phyloP scores from a whole-genome alignment of 148 eudicot genomes.

The Vaccinium macrocarpon region DNA sequence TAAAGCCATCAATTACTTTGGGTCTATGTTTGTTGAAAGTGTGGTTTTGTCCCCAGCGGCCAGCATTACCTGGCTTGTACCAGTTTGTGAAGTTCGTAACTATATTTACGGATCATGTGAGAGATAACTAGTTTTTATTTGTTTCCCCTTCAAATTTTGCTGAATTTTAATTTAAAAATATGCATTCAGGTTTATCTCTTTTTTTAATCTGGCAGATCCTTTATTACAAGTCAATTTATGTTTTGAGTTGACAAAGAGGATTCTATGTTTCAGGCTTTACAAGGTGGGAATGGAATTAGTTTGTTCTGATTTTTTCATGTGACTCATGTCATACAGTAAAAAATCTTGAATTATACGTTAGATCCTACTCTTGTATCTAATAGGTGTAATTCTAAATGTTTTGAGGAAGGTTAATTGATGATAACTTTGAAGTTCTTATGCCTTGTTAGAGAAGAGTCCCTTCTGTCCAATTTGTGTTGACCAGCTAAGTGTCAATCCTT shows the following conservation, averaged over 20 bases:
- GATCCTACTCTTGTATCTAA: neutral
- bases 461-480: neutral
- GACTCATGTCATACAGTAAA: neutral
- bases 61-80: neutral
- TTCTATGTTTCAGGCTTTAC: neutral
- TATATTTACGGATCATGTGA: neutral
- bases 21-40: neutral
- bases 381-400: neutral
- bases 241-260: neutral
- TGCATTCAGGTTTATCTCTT: neutral
- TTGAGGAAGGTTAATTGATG: neutral
- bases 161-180: neutral
- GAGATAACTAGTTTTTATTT: neutral
- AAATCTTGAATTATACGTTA: neutral
- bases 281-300: neutral
- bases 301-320: neutral
- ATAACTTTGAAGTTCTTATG: neutral
- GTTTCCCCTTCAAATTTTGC: neutral
- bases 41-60: slow-evolving; percentile 6
- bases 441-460: neutral
- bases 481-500: neutral
- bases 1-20: neutral
- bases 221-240: neutral
- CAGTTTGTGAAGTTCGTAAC: neutral
- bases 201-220: neutral